phyloP scores from a whole-genome alignment of 129 eudicot species.

The Arctium minus region DNA sequence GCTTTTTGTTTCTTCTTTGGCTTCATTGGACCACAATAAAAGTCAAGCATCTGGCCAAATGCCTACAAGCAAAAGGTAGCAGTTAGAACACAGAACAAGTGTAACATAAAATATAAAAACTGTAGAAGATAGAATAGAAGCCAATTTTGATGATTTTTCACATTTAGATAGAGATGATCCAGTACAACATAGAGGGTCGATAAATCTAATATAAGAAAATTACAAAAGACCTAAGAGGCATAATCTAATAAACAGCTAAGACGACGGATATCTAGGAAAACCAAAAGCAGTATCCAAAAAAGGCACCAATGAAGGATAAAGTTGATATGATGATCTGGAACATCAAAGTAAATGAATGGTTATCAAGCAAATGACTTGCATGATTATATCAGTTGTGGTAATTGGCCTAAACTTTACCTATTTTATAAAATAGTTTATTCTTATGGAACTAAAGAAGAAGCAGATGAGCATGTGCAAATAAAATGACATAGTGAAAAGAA shows the following conservation, averaged over 20 bases:
- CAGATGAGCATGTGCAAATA: neutral
- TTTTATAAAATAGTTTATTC: too few relatives aligned
- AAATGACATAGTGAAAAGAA: too few relatives aligned
- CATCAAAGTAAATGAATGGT: too few relatives aligned
- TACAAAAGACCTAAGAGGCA: neutral
- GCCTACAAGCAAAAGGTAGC: constrained; percentile 44
- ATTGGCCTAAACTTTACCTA: too few relatives aligned
- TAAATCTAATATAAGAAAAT: too few relatives aligned
- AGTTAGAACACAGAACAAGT: neutral
- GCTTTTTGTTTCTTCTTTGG: constrained; percentile 27
- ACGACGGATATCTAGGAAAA: too few relatives aligned
- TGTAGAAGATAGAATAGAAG: neutral
- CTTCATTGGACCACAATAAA: constrained; percentile 28
- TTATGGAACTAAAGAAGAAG: too few relatives aligned
- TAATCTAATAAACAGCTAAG: neutral
- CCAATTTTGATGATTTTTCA: neutral
- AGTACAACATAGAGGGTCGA: neutral
- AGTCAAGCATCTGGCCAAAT: constrained; percentile 62
- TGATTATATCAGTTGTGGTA: too few relatives aligned
- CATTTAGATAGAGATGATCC: neutral
- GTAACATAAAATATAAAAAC: neutral
- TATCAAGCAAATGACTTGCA: too few relatives aligned
- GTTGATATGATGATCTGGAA: too few relatives aligned
- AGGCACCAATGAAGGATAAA: too few relatives aligned
- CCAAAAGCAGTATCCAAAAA: too few relatives aligned